Base-by-base conservation (phyloP, 2,329 filamentous ascomycete species). In the Calonectria hawksworthii region DNA sequence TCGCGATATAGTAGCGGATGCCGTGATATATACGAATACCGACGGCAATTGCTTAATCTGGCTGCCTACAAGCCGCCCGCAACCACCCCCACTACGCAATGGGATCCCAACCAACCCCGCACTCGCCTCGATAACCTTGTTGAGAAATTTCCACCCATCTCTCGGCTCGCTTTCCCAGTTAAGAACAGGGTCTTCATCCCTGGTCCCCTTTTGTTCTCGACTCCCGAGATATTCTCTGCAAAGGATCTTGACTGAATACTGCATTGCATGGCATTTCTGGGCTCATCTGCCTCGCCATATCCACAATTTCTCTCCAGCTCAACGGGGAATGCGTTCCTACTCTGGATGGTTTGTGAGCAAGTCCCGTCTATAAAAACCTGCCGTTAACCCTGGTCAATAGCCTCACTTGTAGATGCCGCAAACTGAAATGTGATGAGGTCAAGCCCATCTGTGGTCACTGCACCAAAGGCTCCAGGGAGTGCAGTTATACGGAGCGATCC, bases 361-460 rank as follows among this genome's bases (percentile, higher is more conserved):
- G 18, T 11, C 28, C 13, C 6, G 21, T 56, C 52, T 5, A 23
- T 28, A 23, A 21, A 26, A 38, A 47, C 9, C 7, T n/a, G 50
- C 30, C 21, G 34, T 44, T 70, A 23, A 79, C 34, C 41, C 6
- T 47, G 10, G 7, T n/a, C 41, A 11, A n/a, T 14, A 80, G 79
- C 3, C 64, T 77, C 14, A 80, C 79, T 1, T 80, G 79, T 26
- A 74, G 79, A 72, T 72, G 51, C 21, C 75, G 81, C 11, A 82
- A 82, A 21, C 3, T 82, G 3, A 83, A 82, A 44, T 82, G 81
- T 7, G 77, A 82, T 44, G 79, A 83, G 34, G 51, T 21, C 0
- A 80, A 77, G 4, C 81, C 81, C 0, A 21, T 72, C 0, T 82
- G 80, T 26, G 75, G 79, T 13, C 74, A 73, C 2, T 82, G 80